Percentiles rank a stretch among this genome's conserved stretches.
phyloP scores from a whole-genome alignment of 2,329 filamentous ascomycete species.

The Penicillium sp. region DNA sequence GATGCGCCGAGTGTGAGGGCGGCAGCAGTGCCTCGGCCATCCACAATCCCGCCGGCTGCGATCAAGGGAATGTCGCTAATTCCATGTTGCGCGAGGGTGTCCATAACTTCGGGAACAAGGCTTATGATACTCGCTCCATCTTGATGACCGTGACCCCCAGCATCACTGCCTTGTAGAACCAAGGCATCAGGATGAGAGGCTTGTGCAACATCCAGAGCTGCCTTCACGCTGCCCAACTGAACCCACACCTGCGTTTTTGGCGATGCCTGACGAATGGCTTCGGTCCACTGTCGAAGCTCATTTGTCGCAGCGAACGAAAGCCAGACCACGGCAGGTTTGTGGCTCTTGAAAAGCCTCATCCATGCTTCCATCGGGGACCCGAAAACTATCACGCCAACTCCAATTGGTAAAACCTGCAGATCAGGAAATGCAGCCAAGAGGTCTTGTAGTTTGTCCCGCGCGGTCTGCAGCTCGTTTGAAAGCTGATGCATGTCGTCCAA shows the following conservation, averaged over 20 bases:
- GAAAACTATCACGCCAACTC: conserved; percentile 18
- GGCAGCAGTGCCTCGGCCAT: conserved; percentile 53
- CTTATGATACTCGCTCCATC: conserved; percentile 16
- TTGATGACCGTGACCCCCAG: conserved; percentile 21
- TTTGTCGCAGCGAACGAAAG: conserved; percentile 19
- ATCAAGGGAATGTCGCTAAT: conserved; percentile 45
- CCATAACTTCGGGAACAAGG: conserved; percentile 12
- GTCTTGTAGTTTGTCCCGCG: conserved; percentile 4
- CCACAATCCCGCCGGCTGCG: conserved; percentile 55
- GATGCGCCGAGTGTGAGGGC: conserved; percentile 54
- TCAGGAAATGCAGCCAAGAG: background rate
- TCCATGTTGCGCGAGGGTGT: conserved; percentile 17
- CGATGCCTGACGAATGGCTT: conserved; percentile 12
- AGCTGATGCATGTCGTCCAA: conserved; percentile 12
- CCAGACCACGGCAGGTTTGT: conserved; percentile 21
- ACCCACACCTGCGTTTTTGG: conserved; percentile 20
- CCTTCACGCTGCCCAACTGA: conserved; percentile 16
- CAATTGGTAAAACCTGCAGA: conserved; percentile 11
- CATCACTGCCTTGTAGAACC: conserved; percentile 24
- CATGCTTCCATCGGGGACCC: conserved; percentile 9
- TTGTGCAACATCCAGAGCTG: conserved; percentile 16
- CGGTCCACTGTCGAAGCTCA: conserved; percentile 15
- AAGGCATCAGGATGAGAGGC: conserved; percentile 20
- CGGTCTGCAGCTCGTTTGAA: conserved; percentile 1
- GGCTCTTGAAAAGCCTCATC: conserved; percentile 12